phyloP scores from a whole-genome alignment of 2,329 filamentous ascomycete genomes.

The Rutstroemia sp. region DNA sequence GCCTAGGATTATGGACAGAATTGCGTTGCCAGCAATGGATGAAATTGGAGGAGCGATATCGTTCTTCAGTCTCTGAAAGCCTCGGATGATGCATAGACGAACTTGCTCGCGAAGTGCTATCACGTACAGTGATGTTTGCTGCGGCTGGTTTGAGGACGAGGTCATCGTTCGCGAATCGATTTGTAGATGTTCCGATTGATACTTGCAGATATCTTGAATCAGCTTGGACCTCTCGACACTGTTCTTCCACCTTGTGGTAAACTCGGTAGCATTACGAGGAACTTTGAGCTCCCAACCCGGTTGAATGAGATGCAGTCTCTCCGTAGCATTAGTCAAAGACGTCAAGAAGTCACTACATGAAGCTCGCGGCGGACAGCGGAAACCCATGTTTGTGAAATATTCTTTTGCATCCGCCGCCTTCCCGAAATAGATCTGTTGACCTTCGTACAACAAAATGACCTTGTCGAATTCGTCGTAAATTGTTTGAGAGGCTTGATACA shows the following conservation, averaged over 20 bases:
- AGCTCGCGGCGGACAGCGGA: slow-evolving; percentile 53
- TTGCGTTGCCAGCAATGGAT: slow-evolving; percentile 29
- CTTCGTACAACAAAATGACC: no score
- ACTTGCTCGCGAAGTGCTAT: slow-evolving; percentile 73
- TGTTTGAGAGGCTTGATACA: no score
- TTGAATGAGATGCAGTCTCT: slow-evolving; percentile 48
- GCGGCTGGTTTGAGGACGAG: slow-evolving; percentile 34
- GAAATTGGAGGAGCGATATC: slow-evolving; percentile 64
- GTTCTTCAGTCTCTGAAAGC: slow-evolving; percentile 67
- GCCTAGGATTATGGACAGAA: slow-evolving; percentile 56
- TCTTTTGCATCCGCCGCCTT: slow-evolving; percentile 53
- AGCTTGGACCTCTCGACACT: no score
- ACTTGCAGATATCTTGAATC: no score
- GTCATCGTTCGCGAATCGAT: slow-evolving; percentile 30
- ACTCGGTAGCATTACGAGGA: slow-evolving; percentile 48
- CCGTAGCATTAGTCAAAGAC: slow-evolving; percentile 59
- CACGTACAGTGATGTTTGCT: slow-evolving; percentile 64
- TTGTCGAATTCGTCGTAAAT: no score
- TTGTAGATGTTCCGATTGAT: no score
- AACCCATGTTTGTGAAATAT: slow-evolving; percentile 66
- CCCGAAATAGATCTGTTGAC: no score
- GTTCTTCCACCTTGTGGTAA: slow-evolving; percentile 42
- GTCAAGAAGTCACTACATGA: slow-evolving; percentile 62
- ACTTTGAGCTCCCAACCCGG: slow-evolving; percentile 50
- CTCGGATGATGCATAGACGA: slow-evolving; percentile 70